Evolutionary conservation across 2,329 filamentous ascomycete species (phyloP).

Genomic region (Emergomyces orientalis): DNA sequence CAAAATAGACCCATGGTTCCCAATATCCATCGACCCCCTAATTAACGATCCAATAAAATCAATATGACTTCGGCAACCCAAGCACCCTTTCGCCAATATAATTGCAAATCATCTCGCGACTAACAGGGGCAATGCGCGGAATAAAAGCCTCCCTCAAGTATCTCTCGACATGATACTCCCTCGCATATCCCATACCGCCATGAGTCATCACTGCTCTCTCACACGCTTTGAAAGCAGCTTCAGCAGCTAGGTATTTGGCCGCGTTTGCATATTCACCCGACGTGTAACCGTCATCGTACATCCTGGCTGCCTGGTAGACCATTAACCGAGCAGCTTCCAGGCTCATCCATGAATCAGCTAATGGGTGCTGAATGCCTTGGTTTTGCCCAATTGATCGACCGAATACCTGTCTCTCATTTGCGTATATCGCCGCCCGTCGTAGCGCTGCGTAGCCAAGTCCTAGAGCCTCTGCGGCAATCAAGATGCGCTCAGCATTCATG

Average conservation of each 20-base stretch:
- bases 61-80: conserved; percentile 35
- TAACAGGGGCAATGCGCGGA: conserved; percentile 51
- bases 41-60: conserved; percentile 8
- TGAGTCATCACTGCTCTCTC: conserved; percentile 47
- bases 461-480: conserved; percentile 34
- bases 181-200: conserved; percentile 55
- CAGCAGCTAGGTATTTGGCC: conserved; percentile 50
- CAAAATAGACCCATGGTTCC: neutral
- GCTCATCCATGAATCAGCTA: conserved; percentile 51
- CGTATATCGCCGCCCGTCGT: conserved; percentile 38
- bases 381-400: conserved; percentile 50
- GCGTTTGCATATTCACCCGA: conserved; percentile 48
- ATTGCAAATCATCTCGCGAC: conserved; percentile 40
- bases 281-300: conserved; percentile 47
- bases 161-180: conserved; percentile 54
- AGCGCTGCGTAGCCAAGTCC: conserved; percentile 40
- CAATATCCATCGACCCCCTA: neutral
- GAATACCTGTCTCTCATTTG: conserved; percentile 44
- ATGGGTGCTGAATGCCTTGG: conserved; percentile 50
- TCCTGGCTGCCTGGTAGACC: conserved; percentile 51
- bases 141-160: conserved; percentile 52
- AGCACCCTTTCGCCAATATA: conserved; percentile 37
- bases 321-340: conserved; percentile 52
- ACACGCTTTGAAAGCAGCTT: conserved; percentile 51
- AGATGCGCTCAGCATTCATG: conserved; percentile 32